Evolutionary conservation across 2,329 filamentous ascomycete genomes (phyloP).

Genomic region (Talaromyces sp.): DNA sequence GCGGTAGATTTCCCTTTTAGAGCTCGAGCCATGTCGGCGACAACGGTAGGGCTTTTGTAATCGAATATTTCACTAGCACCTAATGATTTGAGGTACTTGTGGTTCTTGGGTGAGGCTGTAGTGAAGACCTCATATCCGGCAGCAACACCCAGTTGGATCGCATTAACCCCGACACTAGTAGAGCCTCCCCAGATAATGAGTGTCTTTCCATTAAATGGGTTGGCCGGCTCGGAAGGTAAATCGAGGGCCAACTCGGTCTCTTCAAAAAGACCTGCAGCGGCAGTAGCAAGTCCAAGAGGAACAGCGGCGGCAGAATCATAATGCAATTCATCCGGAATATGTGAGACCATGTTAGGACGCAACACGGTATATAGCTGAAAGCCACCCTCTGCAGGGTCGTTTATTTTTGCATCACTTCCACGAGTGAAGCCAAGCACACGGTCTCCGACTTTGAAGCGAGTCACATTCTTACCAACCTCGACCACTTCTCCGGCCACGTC

Average conservation of each 20-base stretch:
- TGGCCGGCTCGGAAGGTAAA: slow-evolving; percentile 34
- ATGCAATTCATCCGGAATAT: slow-evolving; percentile 27
- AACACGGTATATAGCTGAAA: slow-evolving; percentile 27
- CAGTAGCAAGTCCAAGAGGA: slow-evolving; percentile 30
- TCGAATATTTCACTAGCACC: slow-evolving; percentile 28
- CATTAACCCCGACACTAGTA: slow-evolving; percentile 49
- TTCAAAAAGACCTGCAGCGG: slow-evolving; percentile 22
- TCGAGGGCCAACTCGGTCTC: slow-evolving; percentile 2
- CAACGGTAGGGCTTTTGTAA: slow-evolving; percentile 11
- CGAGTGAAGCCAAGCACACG: slow-evolving; percentile 23
- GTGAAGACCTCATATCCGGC: slow-evolving; percentile 50
- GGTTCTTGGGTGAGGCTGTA: slow-evolving; percentile 50
- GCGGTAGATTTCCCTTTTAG: slow-evolving; percentile 10
- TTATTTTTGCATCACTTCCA: slow-evolving; percentile 12
- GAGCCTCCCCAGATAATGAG: slow-evolving; percentile 50
- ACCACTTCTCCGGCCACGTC: slow-evolving; percentile 23
- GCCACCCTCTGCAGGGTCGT: slow-evolving; percentile 17
- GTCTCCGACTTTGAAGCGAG: slow-evolving; percentile 20
- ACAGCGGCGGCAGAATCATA: slow-evolving; percentile 30
- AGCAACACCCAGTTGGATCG: slow-evolving; percentile 47
- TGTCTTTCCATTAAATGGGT: slow-evolving; percentile 41
- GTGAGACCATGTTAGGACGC: slow-evolving; percentile 15
- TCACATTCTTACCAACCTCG: slow-evolving; percentile 13
- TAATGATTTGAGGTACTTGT: slow-evolving; percentile 32
- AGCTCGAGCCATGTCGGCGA: slow-evolving; percentile 7